These are phyloP conservation scores for Paecilomyces variotii DNA, from an alignment of 2,329 filamentous ascomycete species.

Conservation along the genomic window DNA sequence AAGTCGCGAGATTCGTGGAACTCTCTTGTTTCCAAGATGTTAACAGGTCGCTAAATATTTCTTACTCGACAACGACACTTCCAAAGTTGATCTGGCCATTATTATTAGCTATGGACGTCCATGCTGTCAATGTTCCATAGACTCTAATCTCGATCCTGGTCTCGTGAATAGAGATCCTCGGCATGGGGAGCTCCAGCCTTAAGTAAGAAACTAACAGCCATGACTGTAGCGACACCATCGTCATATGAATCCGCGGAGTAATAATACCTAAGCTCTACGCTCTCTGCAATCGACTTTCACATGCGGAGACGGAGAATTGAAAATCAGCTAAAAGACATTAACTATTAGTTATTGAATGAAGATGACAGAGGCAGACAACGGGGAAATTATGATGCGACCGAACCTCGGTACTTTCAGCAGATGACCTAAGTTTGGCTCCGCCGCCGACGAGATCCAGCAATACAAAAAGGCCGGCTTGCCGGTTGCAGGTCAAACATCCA, in stretches of 20 bases:
- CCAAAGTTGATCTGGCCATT: too few species aligned
- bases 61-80: too few species aligned
- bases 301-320: background rate
- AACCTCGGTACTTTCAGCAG: background rate
- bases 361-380: constrained; percentile 22
- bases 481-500: background rate
- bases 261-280: background rate
- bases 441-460: background rate
- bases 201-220: too few species aligned
- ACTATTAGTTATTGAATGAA: too few species aligned
- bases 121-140: too few species aligned
- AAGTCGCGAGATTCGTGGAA: too few species aligned
- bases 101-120: too few species aligned
- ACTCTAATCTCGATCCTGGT: too few species aligned
- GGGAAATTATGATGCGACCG: background rate
- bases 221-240: background rate
- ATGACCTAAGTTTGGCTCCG: background rate
- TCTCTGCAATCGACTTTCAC: background rate
- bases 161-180: background rate
- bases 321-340: too few species aligned
- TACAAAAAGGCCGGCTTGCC: background rate
- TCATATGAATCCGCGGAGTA: background rate
- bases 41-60: too few species aligned
- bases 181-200: background rate
- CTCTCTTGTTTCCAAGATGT: too few species aligned